Evolutionary conservation across 306 rosid genomes (phyloP).

Genomic region (Quercus variabilis): DNA sequence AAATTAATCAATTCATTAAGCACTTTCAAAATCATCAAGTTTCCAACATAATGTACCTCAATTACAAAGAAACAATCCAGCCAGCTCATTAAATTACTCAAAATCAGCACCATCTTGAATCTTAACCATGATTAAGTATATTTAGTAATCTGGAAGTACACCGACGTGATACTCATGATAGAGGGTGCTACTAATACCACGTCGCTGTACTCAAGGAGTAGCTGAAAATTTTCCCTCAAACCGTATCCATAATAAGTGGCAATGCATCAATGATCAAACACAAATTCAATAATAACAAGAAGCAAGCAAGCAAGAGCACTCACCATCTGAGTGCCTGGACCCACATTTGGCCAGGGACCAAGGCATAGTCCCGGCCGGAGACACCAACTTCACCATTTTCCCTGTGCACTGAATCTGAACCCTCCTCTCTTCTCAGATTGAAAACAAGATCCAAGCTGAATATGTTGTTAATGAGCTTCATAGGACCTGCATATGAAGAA

Average conservation of each 20-base stretch:
- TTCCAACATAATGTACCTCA: conserved; percentile 5
- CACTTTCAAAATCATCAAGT: background rate
- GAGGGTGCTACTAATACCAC: too few species aligned
- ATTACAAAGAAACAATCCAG: conserved; percentile 6
- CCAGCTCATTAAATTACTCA: conserved; percentile 15
- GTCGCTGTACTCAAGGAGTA: too few species aligned
- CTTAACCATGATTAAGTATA: too few species aligned
- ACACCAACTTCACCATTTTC: conserved; percentile 79
- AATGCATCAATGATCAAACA: too few species aligned
- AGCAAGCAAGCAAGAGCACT: conserved; percentile 22
- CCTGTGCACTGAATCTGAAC: conserved; percentile 37
- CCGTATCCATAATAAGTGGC: too few species aligned
- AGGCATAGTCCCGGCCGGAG: conserved; percentile 87
- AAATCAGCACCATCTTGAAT: conserved; percentile 12
- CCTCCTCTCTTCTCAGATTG: conserved; percentile 77
- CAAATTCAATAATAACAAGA: background rate
- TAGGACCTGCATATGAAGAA: conserved; percentile 70
- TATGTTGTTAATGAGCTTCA: conserved; percentile 86
- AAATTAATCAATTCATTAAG: background rate
- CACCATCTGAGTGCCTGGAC: conserved; percentile 95
- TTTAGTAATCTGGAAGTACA: too few species aligned
- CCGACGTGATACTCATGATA: too few species aligned
- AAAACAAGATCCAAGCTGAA: conserved; percentile 80
- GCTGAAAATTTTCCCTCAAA: too few species aligned
- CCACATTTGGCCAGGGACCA: conserved; percentile 97